Evolutionary conservation across 345 rosid species (phyloP).

Genomic region (Acer saccharum): DNA sequence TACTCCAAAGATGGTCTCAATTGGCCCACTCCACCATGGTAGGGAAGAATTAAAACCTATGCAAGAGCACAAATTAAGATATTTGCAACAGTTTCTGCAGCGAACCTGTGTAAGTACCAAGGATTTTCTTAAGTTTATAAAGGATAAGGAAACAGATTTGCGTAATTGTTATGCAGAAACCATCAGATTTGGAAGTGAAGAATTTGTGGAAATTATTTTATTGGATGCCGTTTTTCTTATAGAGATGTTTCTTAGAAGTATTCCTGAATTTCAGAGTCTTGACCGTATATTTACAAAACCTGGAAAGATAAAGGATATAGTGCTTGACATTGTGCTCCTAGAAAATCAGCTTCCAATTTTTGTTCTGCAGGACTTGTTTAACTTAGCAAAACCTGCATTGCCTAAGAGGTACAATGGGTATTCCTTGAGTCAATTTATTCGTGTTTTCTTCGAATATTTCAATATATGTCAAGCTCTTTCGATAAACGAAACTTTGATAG

Average conservation of each 20-base stretch:
- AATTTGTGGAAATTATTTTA: constrained; percentile 23
- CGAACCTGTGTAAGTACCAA: neutral
- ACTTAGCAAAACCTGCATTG: neutral
- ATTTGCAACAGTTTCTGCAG: constrained; percentile 7
- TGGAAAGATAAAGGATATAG: neutral
- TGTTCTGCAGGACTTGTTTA: constrained; percentile 6
- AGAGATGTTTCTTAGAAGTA: neutral
- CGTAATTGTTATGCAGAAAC: constrained; percentile 5
- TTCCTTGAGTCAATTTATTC: neutral
- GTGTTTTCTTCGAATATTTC: neutral
- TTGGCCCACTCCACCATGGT: neutral
- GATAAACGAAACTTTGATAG: neutral
- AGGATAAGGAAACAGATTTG: neutral
- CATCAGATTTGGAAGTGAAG: neutral
- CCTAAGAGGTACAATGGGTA: neutral
- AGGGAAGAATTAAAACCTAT: neutral
- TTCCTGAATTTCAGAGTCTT: neutral
- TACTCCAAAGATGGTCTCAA: constrained; percentile 15
- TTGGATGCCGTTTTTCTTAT: constrained; percentile 21
- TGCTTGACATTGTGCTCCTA: constrained; percentile 14
- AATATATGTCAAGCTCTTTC: neutral
- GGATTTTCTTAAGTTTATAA: neutral
- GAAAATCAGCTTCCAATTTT: constrained; percentile 13
- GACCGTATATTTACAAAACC: neutral
- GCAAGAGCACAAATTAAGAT: constrained; percentile 15